phyloP scores from a whole-genome alignment of 495 filamentous ascomycete genomes.

The Jackrogersella multiformis region DNA sequence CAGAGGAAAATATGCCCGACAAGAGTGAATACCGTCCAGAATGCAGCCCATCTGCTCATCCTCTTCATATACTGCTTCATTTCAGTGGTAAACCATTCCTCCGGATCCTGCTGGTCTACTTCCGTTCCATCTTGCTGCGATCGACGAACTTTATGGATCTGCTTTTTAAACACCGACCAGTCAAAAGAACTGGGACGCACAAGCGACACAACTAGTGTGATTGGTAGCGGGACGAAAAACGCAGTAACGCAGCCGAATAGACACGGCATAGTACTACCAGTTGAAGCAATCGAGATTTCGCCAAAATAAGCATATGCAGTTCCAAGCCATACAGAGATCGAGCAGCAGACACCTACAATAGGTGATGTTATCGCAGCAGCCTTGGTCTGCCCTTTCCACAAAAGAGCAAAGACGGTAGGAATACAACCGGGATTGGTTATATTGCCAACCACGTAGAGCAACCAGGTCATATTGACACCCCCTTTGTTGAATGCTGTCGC shows the following conservation, averaged over 20 bases:
- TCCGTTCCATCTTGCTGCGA: background rate
- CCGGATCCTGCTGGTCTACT: background rate
- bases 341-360: background rate
- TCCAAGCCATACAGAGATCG: constrained; percentile 6
- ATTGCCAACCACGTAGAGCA: constrained; percentile 5
- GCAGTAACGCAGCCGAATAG: constrained; percentile 5
- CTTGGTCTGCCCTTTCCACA: constrained; percentile 4
- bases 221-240: constrained; percentile 1
- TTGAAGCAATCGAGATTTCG: background rate
- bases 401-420: background rate
- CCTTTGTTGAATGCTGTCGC: constrained; percentile 11
- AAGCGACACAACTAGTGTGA: background rate
- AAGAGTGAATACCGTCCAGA: constrained; percentile 3
- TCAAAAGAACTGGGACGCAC: constrained; percentile 2
- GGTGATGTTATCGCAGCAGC: constrained; percentile 1
- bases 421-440: constrained; percentile 4
- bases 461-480: constrained; percentile 7
- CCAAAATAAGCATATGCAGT: constrained; percentile 4
- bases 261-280: constrained; percentile 6
- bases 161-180: constrained; percentile 1
- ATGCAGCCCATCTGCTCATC: constrained; percentile 10
- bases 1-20: constrained; percentile 1
- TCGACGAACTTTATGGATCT: constrained; percentile 3
- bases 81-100: constrained; percentile 6
- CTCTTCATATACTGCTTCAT: constrained; percentile 1